A percentile compares a stretch with the other conserved stretches of the same genome.
Evolutionary conservation across 768 basidiomycete genomes (phyloP).

Genomic region (Suillus subluteus): DNA sequence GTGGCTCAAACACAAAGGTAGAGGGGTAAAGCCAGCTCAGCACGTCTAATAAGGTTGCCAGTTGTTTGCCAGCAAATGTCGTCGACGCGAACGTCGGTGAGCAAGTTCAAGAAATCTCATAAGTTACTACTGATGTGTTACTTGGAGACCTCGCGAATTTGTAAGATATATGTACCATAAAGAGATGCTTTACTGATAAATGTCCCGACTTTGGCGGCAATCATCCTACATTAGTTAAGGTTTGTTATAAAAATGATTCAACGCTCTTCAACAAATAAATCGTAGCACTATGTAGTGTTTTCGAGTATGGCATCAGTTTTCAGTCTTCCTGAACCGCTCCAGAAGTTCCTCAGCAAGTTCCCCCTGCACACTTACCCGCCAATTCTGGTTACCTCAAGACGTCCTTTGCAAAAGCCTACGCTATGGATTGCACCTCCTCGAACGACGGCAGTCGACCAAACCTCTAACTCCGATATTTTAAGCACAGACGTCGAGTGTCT

Average conservation of each 20-base stretch:
- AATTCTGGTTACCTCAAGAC: constrained; percentile 32
- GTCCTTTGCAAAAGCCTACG: constrained; percentile 41
- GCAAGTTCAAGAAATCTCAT: background rate
- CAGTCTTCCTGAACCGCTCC: constrained; percentile 44
- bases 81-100: constrained; percentile 1
- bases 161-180: background rate
- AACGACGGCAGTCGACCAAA: constrained; percentile 4
- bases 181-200: background rate
- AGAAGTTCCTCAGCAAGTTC: constrained; percentile 58
- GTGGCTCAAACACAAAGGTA: background rate
- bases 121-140: background rate
- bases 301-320: constrained; percentile 18
- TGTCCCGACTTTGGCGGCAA: background rate
- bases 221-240: background rate
- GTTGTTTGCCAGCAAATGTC: background rate
- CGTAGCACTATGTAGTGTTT: background rate
- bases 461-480: constrained; percentile 39
- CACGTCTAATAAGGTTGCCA: background rate
- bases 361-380: constrained; percentile 60
- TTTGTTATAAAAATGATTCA: background rate
- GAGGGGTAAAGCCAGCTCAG: background rate
- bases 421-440: constrained; percentile 70
- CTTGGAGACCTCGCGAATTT: background rate
- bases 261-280: background rate
- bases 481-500: constrained; percentile 85